Evolutionary conservation across 1,284 basidiomycete genomes (phyloP), one percentile per base, ranked within the genome.

Genomic region (Puccinia triticina): DNA sequence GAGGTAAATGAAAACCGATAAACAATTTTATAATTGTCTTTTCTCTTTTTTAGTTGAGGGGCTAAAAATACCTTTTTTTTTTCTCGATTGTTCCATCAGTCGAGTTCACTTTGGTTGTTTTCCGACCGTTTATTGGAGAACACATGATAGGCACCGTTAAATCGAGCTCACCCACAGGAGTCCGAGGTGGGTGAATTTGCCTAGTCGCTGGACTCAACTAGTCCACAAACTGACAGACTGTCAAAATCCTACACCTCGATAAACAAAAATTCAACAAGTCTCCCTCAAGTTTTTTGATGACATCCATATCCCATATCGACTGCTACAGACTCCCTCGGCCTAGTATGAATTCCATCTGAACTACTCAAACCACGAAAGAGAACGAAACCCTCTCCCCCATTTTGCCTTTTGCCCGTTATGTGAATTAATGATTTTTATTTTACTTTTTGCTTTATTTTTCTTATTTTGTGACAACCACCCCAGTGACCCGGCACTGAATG

Each of bases 21-120:
- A 61, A 61, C 7, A 34, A 34, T 26, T 16, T 1, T n/a, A 32
- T 34, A 34, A 34, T 32, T 32, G 3, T 34, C 18, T n/a, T 59
- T 59, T 59, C 14, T 37, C 37, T 34, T 64, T 64, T 64, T 18
- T 64, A n/a, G 18, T 34, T 11, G 61, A 46, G 23, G 48, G 40
- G 48, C 14, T 2, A 14, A 11, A 53, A 48, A 4, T 29, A 29
- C n/a, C 34, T n/a, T 50, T 50, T 50, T 73, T 43, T 48, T 29
- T 73, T 21, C 18, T 50, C 3, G 23, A 57, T 26, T 29, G 21
- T 21, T 32, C 48, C 14, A 37, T 26, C 50, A 82, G 81, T 77
- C 50, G 81, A 82, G 77, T 82, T 82, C 40, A 82, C 81, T n/a
- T 37, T 82, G 12, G 81, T 73, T 2, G 81, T 82, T 14, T 82